A percentile compares a stretch with the other conserved stretches of the same genome.
These are phyloP conservation scores for Neoboletus magnificus DNA, from an alignment of 768 basidiomycete species.

Conservation along the genomic window DNA sequence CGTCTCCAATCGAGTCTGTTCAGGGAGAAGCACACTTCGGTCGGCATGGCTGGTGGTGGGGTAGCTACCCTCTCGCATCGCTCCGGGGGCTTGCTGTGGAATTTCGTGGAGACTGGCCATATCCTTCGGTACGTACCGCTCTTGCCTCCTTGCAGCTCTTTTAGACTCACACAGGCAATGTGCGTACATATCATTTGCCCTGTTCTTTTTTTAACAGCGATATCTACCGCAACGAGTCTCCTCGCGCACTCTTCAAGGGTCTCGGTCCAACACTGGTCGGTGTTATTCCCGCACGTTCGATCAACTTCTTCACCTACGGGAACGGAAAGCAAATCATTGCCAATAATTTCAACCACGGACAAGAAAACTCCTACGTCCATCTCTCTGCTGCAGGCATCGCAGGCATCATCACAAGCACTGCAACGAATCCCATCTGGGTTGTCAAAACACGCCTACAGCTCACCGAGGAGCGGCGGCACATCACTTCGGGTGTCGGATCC, in stretches of 20 bases:
- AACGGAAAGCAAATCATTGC: constrained; percentile 94
- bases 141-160: not conserved
- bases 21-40: constrained; percentile 39
- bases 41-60: constrained; percentile 33
- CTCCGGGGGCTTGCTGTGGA: constrained; percentile 65
- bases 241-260: constrained; percentile 89
- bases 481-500: not conserved
- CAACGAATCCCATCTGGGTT: constrained; percentile 99
- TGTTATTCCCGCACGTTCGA: constrained; percentile 91
- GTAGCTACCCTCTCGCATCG: constrained; percentile 30
- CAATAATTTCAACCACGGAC: constrained; percentile 64
- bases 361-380: constrained; percentile 85
- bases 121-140: constrained; percentile 65
- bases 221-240: constrained; percentile 86
- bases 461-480: constrained; percentile 30
- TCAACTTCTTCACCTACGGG: constrained; percentile 97
- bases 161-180: not conserved
- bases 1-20: constrained; percentile 92
- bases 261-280: constrained; percentile 93
- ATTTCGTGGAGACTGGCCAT: constrained; percentile 92
- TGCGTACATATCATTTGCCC: not conserved
- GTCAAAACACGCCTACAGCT: constrained; percentile 96
- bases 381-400: constrained; percentile 82
- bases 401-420: constrained; percentile 82
- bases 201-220: constrained; percentile 47